These are phyloP conservation scores for Polytrichum commune DNA, from an alignment of 225 moss, liverwort and hornwort genomes.

Conservation along the genomic window DNA sequence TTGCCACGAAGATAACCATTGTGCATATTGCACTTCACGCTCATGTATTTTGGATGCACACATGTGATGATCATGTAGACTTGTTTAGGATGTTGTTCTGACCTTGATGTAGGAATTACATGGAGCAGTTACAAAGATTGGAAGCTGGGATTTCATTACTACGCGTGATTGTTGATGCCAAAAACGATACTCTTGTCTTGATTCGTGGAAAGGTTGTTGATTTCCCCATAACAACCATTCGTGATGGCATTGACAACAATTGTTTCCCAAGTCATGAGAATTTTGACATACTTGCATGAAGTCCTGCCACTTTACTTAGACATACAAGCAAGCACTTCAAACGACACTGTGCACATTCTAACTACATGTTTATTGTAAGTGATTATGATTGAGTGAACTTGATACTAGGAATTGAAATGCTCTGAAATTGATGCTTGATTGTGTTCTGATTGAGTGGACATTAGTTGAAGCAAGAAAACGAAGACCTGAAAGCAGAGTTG, in stretches of 20 bases:
- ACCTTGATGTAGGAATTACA: conserved; percentile 3
- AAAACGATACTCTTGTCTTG: conserved; percentile 91
- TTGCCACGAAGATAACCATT: too few species aligned
- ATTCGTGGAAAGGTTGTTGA: conserved; percentile 86
- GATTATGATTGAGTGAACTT: too few species aligned
- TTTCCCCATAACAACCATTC: not conserved
- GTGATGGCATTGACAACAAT: too few species aligned
- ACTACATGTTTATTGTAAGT: too few species aligned
- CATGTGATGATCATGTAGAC: too few species aligned
- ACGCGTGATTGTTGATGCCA: conserved; percentile 91
- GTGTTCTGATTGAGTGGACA: not conserved
- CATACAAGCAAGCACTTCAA: too few species aligned
- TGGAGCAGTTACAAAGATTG: conserved; percentile 71
- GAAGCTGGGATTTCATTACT: conserved; percentile 68
- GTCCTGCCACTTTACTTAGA: too few species aligned
- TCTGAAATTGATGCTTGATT: too few species aligned
- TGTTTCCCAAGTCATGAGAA: too few species aligned
- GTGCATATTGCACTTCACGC: not conserved
- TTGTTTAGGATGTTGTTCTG: conserved; percentile 8
- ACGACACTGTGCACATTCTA: too few species aligned
- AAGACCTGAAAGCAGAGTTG: conserved; percentile 69
- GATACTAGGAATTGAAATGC: too few species aligned
- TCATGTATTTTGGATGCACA: not conserved
- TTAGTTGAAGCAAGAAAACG: conserved; percentile 97
- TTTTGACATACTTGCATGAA: too few species aligned